Evolutionary conservation across 2,329 filamentous ascomycete species (phyloP), one percentile per base, ranked within the genome.

Genomic region (Colletotrichum sp.): DNA sequence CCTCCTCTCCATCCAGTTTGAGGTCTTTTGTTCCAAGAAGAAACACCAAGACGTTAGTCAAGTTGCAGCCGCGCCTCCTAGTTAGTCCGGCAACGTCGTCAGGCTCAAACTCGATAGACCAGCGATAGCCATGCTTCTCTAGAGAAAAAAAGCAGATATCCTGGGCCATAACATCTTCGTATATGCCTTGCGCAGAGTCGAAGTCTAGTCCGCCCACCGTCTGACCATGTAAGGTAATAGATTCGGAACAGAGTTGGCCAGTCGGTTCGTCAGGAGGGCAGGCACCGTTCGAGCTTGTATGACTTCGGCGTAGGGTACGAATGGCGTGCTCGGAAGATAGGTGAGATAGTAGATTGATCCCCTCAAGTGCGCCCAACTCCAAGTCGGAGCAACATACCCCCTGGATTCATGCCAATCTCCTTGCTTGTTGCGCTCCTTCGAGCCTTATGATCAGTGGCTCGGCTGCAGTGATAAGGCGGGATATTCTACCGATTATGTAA

Each of bases 241-340:
- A 52, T 21, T 3, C 44, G 0, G n/a, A 21, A 1, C 6, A 13
- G 1, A 49, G 10, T 21, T 52, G 44, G 0, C n/a, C 44, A 21
- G 44, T 52, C 2, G 44, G 44, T 21, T 21, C 44, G 6, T 52
- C n/a, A 0, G n/a, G 44, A 21, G 5, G 4, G 5, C n/a, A 52
- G 44, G n/a, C 44, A 52, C 44, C 10, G n/a, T 52, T 21, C 0
- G n/a, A 52, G 44, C 44, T 13, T 52, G 4, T 4, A 52, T 52
- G 10, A 52, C n/a, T 1, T 21, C 0, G 44, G 44, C 44, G 3
- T 21, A 21, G 3, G 44, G 0, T 13, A 21, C 44, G 2, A 21
- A 52, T 52, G 44, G 44, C 1, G 44, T 21, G n/a, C n/a, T 52
- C 44, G 44, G 44, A 8, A 52, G 10, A 52, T 3, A 21, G 10